Evolutionary conservation across 441 rosid species (phyloP), one percentile per base, ranked within the genome.

Genomic region (Omphalea diandra): DNA sequence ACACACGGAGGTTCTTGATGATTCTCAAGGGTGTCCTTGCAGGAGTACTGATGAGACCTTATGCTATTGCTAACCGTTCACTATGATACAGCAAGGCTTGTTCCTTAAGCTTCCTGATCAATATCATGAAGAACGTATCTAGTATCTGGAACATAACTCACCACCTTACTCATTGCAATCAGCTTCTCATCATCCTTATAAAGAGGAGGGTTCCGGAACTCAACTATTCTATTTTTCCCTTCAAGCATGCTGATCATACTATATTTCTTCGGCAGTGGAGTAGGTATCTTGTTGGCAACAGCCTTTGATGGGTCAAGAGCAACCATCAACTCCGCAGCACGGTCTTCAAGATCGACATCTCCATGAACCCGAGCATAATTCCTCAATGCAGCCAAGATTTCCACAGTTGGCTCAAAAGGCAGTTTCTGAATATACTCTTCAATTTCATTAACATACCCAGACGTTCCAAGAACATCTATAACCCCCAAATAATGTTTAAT

Each of bases 61-160:
- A 87, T 12, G 86, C 86, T 70, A 90, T 90, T 50, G 96, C 91
- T 68, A 90, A 59, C 70, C 91, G 80, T 68, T 92, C 97, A 50
- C 95, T 87, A 64, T 92, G 98, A 75, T 90, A 88, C 27, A 93
- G 84, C 77, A 93, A 71, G 12, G 96, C 93, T 67, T 92, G 96
- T 75, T 92, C 97, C 80, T 92, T 87, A n/a, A 0, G 96, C 94
- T 74, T 92, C 97, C 79, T 90, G 88, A 78, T 92, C 97, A 29
- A 92, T 88, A 68, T 90, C 95, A 49, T 92, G 97, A 56, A 88
- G 90, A 40, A 92, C 95, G 41, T 75, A 87, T 71, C 93, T 78
- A 2, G 98, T 86, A 82, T 92, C 90, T 0, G 96, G 96, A 41
- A 90, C 94, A 65, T 92, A 92, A 63, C 80, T 80, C 26, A 66